Conservation (phyloP, 2,329 filamentous ascomycete genomes). For the Claviceps africana region DNA sequence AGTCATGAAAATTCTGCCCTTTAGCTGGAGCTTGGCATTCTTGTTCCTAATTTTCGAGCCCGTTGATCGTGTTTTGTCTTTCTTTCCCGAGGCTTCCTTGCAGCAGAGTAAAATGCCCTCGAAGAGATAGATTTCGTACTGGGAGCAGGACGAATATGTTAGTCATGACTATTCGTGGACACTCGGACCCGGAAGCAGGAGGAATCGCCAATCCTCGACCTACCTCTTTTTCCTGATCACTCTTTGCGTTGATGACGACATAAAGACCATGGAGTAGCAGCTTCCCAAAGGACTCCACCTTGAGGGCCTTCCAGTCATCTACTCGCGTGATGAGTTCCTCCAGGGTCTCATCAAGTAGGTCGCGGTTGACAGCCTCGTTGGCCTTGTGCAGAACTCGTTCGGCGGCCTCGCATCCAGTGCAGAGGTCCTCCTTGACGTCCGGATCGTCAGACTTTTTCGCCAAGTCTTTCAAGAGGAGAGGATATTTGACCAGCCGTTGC, state of each 20-base stretch:
- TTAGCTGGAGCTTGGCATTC: constrained; percentile 78
- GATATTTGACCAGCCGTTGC: constrained; percentile 89
- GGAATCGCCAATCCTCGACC: constrained; percentile 14
- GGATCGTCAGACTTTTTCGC: constrained; percentile 72
- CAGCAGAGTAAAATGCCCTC: constrained; percentile 91
- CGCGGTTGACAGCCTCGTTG: constrained; percentile 81
- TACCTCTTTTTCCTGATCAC: constrained; percentile 84
- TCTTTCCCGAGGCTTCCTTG: constrained; percentile 79
- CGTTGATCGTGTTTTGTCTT: constrained; percentile 44
- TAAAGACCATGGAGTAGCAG: constrained; percentile 81
- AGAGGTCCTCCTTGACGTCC: constrained; percentile 56
- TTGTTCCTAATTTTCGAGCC: constrained; percentile 45
- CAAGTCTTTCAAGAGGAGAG: constrained; percentile 79
- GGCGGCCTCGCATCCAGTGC: constrained; percentile 64
- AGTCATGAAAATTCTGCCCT: constrained; percentile 97
- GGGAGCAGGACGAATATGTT: constrained; percentile 2
- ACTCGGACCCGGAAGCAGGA: neutral
- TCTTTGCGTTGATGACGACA: constrained; percentile 78
- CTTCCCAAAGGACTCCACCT: constrained; percentile 80
- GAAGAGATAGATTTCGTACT: constrained; percentile 98
- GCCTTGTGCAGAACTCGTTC: constrained; percentile 71
- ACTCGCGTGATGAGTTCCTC: constrained; percentile 70
- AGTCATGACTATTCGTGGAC: neutral
- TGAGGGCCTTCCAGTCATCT: constrained; percentile 94
- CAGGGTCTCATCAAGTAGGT: constrained; percentile 70